Evolutionary conservation across 2,329 filamentous ascomycete genomes (phyloP).

Genomic region (Fonsecaea monophora): DNA sequence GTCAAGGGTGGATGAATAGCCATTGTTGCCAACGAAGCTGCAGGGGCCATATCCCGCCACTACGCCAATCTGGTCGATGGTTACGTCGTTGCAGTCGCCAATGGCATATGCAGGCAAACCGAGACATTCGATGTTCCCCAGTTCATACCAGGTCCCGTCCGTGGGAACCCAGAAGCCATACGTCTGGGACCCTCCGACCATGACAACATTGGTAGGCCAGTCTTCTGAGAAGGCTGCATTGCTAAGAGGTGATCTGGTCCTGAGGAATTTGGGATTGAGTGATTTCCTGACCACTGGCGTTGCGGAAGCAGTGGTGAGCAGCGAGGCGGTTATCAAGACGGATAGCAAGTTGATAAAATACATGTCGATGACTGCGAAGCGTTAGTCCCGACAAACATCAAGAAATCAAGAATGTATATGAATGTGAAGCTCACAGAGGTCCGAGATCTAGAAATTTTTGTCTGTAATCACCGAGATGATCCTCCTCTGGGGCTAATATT

Average conservation of each 20-base stretch:
- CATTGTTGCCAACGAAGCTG: slow-evolving; percentile 43
- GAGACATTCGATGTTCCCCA: slow-evolving; percentile 37
- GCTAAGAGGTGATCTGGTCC: slow-evolving; percentile 29
- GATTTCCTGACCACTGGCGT: slow-evolving; percentile 29
- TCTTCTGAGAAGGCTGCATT: slow-evolving; percentile 23
- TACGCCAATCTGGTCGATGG: slow-evolving; percentile 37
- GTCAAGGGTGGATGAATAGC: slow-evolving; percentile 31
- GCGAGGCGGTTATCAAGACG: slow-evolving; percentile 21
- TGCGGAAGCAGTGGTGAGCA: slow-evolving; percentile 23
- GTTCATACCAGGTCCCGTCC: slow-evolving; percentile 33
- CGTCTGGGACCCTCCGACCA: slow-evolving; percentile 37
- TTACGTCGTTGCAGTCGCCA: slow-evolving; percentile 37
- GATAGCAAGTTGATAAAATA: slow-evolving; percentile 20
- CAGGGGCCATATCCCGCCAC: slow-evolving; percentile 47
- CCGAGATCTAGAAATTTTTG: slow-evolving; percentile 3
- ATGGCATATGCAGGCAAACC: slow-evolving; percentile 37
- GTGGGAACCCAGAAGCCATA: slow-evolving; percentile 39
- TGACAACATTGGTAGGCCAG: slow-evolving; percentile 39
- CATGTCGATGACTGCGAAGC: slow-evolving; percentile 20
- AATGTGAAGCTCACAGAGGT: not conserved
- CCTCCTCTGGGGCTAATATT: not conserved
- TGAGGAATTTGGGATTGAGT: slow-evolving; percentile 28
- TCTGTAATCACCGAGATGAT: not conserved
- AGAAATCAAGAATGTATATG: not conserved
- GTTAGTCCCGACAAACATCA: slow-evolving; percentile 1